A percentile compares a stretch with the other conserved stretches of the same genome.
phyloP scores from a whole-genome alignment of 805 yeast genomes.

The Saccharomycopsis javanensis region DNA sequence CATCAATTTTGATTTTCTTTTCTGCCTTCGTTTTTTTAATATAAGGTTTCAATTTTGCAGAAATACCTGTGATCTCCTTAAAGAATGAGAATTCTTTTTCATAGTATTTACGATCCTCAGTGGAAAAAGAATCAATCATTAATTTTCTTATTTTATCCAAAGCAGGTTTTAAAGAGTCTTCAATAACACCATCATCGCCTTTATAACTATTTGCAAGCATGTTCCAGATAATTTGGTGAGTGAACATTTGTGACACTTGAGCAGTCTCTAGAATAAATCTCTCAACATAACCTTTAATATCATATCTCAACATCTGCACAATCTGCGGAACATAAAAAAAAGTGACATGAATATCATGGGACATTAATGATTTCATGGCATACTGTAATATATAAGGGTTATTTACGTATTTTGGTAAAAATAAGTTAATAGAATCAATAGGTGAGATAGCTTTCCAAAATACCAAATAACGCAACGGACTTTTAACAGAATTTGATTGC shows the following conservation, averaged over 20 bases:
- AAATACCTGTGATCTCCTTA: slow-evolving; percentile 82
- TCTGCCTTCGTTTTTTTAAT: slow-evolving; percentile 93
- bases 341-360: slow-evolving; percentile 76
- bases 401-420: slow-evolving; percentile 61
- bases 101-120: slow-evolving; percentile 56
- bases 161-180: slow-evolving; percentile 75
- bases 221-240: slow-evolving; percentile 98
- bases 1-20: slow-evolving; percentile 91
- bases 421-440: slow-evolving; percentile 72
- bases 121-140: slow-evolving; percentile 54
- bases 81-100: slow-evolving; percentile 82
- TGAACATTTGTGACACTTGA: slow-evolving; percentile 78
- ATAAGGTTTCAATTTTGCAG: slow-evolving; percentile 91
- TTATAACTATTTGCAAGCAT: slow-evolving; percentile 87
- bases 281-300: slow-evolving; percentile 74
- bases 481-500: slow-evolving; percentile 25
- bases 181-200: slow-evolving; percentile 76
- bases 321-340: slow-evolving; percentile 98
- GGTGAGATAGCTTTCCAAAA: slow-evolving; percentile 77
- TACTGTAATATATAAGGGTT: slow-evolving; percentile 71
- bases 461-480: slow-evolving; percentile 27
- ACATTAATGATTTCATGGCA: slow-evolving; percentile 81
- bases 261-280: slow-evolving; percentile 88
- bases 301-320: slow-evolving; percentile 85
- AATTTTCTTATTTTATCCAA: slow-evolving; percentile 61